These are phyloP conservation scores for Euphorbia peplus DNA, from an alignment of 345 rosid genomes.

Conservation along the genomic window DNA sequence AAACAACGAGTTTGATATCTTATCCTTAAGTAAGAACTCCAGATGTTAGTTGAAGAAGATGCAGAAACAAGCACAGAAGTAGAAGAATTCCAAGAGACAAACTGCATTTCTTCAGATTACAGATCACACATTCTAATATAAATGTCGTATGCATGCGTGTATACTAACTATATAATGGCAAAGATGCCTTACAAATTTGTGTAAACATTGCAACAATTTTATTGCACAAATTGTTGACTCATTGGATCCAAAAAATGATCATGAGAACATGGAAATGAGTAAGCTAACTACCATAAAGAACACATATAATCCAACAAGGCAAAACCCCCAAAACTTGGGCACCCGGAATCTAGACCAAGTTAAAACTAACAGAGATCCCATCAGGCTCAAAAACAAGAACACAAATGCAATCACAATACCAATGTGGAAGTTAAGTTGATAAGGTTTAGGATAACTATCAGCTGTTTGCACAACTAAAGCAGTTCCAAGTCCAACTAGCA, in stretches of 20 bases:
- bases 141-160: not conserved
- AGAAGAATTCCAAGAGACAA: not conserved
- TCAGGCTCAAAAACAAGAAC: slow-evolving; percentile 79
- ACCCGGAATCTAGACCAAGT: slow-evolving; percentile 95
- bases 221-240: not conserved
- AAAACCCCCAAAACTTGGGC: slow-evolving; percentile 90
- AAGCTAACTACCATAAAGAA: slow-evolving; percentile 64
- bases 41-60: not conserved
- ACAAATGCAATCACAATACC: slow-evolving; percentile 87
- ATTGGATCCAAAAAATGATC: slow-evolving; percentile 24
- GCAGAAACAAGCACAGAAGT: no score
- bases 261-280: slow-evolving; percentile 54
- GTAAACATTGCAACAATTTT: not conserved
- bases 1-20: no score
- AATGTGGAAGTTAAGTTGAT: slow-evolving; percentile 64
- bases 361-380: slow-evolving; percentile 88
- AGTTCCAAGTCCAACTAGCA: slow-evolving; percentile 92
- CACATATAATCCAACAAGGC: slow-evolving; percentile 81
- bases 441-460: slow-evolving; percentile 72
- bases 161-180: not conserved
- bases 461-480: slow-evolving; percentile 80
- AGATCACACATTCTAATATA: slow-evolving; percentile 9
- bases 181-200: not conserved
- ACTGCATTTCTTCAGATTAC: slow-evolving; percentile 18
- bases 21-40: no score